Evolutionary conservation across 345 rosid genomes (phyloP), one percentile per base, ranked within the genome.

Genomic region (Citropsis articulata): DNA sequence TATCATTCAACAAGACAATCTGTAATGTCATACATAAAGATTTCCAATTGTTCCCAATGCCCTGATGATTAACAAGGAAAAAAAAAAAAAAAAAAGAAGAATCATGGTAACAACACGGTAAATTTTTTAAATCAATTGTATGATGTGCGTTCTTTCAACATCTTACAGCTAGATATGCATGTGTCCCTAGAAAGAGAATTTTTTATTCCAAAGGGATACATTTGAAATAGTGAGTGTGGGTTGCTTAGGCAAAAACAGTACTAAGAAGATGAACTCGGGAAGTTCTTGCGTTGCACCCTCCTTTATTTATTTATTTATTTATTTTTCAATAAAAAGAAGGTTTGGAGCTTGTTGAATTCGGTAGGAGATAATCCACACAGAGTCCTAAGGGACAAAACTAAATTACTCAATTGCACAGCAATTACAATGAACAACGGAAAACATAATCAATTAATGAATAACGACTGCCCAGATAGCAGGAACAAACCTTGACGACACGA

Each of bases 251-350:
- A 45, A 13, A 12, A 45, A 13, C 50, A 45, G 50, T 45, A 0
- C 50, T 12, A 12, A 45, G 50, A 45, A 45, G 50, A 10, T 45
- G 50, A 45, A 13, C 18, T 3, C 50, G 50, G 1, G 5, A 45
- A 45, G 50, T 45, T 45, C 50, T 12, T 10, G 50, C 16, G 18
- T 13, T 3, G 18, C 50, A 45, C 16, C 18, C 16, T 45, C 50
- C 50, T 3, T 45, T 2, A 0, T n/a, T n/a, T n/a, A n/a, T n/a
- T n/a, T n/a, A 38, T 0, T 0, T 33, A 0, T 33, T 33, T 33
- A 0, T 33, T 33, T 33, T 33, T 31, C 0, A 0, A 10, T 2
- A 40, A 40, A 42, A 42, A 42, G 2, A 42, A 9, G 1, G 50
- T 12, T 45, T 45, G 16, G 18, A 1, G 50, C 16, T 45, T 45